Percentiles rank a stretch among this genome's conserved stretches.
Conservation (phyloP, 2,329 filamentous ascomycete species). For the Scedosporium minutisporum region DNA sequence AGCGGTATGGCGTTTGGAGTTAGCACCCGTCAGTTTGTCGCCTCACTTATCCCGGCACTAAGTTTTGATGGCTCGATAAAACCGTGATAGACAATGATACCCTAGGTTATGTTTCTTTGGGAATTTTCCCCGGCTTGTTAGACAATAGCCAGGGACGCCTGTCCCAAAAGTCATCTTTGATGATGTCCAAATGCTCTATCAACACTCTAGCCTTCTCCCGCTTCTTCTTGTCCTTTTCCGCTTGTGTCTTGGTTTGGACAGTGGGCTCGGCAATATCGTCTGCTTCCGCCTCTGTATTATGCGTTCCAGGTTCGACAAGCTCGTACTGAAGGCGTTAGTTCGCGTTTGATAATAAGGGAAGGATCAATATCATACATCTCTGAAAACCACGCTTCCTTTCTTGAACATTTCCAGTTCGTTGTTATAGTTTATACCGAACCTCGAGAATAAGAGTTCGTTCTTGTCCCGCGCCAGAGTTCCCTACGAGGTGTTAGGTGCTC, state of each 20-base stretch:
- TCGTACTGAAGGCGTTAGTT: conserved; percentile 47
- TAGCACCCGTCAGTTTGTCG: background rate
- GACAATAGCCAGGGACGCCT: conserved; percentile 74
- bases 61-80: background rate
- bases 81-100: conserved; percentile 16
- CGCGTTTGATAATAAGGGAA: conserved; percentile 9
- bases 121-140: conserved; percentile 61
- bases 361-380: conserved; percentile 48
- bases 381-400: conserved; percentile 85
- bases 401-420: conserved; percentile 87
- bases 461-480: conserved; percentile 81
- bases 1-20: conserved; percentile 1
- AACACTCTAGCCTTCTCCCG: conserved; percentile 71
- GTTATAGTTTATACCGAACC: conserved; percentile 94
- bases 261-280: conserved; percentile 42
- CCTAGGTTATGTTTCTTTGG: conserved; percentile 41
- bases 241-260: conserved; percentile 65
- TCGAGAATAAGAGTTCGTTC: conserved; percentile 87
- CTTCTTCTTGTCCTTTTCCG: conserved; percentile 73
- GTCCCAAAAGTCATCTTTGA: conserved; percentile 92
- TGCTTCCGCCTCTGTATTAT: conserved; percentile 34
- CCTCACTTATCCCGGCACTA: background rate
- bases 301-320: conserved; percentile 48
- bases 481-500: conserved; percentile 27
- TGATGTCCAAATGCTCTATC: conserved; percentile 83